Conservation (phyloP, 805 yeast genomes). For the Starmerella tilneyi region DNA sequence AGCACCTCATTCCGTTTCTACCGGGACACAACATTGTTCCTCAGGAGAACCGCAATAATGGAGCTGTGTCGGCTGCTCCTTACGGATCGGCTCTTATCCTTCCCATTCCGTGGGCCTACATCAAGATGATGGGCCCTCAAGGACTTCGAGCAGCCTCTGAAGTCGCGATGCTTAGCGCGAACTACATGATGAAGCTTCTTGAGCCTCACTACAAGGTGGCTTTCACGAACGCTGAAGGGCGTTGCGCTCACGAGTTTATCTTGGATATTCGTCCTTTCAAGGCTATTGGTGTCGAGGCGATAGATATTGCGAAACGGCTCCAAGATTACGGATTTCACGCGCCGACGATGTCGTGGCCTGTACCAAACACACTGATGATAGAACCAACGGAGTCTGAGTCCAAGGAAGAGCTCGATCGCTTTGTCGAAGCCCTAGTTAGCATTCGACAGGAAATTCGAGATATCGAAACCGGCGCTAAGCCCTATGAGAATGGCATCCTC, state of each 20-base stretch:
- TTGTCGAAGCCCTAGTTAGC: constrained; percentile 73
- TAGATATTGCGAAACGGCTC: constrained; percentile 90
- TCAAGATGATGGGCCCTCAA: constrained; percentile 81
- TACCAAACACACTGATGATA: constrained; percentile 92
- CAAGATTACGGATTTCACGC: constrained; percentile 99
- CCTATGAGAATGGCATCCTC: constrained; percentile 51
- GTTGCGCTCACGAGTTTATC: constrained; percentile 95
- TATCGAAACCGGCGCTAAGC: constrained; percentile 52
- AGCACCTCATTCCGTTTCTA: constrained; percentile 66
- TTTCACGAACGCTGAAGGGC: constrained; percentile 55
- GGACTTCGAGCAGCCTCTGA: constrained; percentile 81
- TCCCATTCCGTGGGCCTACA: constrained; percentile 89
- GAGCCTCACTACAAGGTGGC: constrained; percentile 62
- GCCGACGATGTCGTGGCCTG: constrained; percentile 98
- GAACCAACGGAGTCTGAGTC: constrained; percentile 97
- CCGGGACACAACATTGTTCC: constrained; percentile 63
- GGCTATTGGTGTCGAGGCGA: constrained; percentile 73
- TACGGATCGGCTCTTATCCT: constrained; percentile 90
- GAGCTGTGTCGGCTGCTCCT: constrained; percentile 83
- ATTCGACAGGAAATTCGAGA: constrained; percentile 75
- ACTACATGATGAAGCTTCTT: constrained; percentile 81
- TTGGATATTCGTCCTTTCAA: constrained; percentile 82
- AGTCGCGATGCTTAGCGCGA: constrained; percentile 88
- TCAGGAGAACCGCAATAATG: constrained; percentile 33
- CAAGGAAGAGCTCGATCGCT: constrained; percentile 77